phyloP scores from a whole-genome alignment of 176 grass and related monocot genomes.

The Aegilops tauschii region DNA sequence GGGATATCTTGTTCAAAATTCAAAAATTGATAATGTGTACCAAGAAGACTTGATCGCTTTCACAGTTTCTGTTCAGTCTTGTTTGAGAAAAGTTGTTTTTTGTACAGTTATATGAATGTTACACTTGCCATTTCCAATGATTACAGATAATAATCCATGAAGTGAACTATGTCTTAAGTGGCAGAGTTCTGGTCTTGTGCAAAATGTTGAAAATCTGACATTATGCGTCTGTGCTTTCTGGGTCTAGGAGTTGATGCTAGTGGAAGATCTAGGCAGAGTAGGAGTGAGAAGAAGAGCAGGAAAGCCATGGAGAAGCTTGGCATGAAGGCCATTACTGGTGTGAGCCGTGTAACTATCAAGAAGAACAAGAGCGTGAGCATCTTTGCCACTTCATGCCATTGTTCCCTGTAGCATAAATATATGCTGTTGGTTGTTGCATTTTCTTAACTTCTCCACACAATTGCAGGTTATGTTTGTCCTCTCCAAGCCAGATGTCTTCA shows the following conservation, averaged over 20 bases:
- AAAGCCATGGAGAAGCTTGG: constrained; percentile 44
- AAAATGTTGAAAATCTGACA: not conserved
- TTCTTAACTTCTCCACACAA: not conserved
- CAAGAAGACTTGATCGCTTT: not conserved
- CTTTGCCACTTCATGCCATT: not conserved
- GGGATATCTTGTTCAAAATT: not conserved
- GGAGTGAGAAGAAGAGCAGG: constrained; percentile 39
- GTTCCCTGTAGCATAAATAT: not conserved
- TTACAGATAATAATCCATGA: not conserved
- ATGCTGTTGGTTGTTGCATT: not conserved
- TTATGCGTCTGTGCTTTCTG: not conserved
- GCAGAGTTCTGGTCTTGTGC: not conserved
- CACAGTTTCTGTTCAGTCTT: not conserved
- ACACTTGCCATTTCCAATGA: not conserved
- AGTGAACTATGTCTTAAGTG: not conserved
- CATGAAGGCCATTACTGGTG: constrained; percentile 34
- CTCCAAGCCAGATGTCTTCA: constrained; percentile 40
- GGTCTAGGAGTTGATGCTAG: constrained; percentile 21
- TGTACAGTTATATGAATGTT: not conserved
- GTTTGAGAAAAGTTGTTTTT: not conserved
- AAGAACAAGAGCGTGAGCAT: constrained; percentile 41
- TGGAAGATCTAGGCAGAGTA: constrained; percentile 37
- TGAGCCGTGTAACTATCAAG: constrained; percentile 41
- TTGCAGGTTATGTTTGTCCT: constrained; percentile 28
- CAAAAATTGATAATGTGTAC: not conserved